phyloP scores from a whole-genome alignment of 1,139 yeast genomes.

The Pichia sp. region DNA sequence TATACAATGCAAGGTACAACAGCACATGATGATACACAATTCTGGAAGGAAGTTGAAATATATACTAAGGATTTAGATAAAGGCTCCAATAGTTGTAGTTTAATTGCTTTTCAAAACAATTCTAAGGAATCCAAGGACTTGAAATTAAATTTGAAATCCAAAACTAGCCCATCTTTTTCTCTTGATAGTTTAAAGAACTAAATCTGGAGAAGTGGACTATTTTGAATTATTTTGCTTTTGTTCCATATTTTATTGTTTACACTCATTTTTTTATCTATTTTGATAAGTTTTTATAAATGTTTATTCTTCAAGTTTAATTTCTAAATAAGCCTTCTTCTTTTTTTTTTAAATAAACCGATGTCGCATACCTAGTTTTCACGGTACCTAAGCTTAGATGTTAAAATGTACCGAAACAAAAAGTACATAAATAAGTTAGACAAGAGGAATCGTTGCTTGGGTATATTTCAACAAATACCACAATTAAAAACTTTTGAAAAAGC shows the following conservation, averaged over 20 bases:
- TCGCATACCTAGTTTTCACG: no score
- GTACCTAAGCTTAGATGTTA: no score
- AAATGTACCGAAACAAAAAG: no score
- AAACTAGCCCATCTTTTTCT: neutral
- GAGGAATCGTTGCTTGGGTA: no score
- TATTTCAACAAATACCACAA: no score
- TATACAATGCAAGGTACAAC: slow-evolving; percentile 5
- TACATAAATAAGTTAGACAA: no score
- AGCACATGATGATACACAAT: slow-evolving; percentile 11
- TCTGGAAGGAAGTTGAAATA: slow-evolving; percentile 28
- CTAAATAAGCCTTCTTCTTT: no score
- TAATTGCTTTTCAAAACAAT: neutral
- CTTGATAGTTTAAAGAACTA: neutral
- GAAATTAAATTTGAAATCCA: neutral
- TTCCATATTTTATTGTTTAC: neutral
- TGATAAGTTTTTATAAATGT: neutral
- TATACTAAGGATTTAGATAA: slow-evolving; percentile 24
- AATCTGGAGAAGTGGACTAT: neutral
- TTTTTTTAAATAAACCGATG: no score
- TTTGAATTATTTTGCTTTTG: neutral
- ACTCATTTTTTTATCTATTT: neutral
- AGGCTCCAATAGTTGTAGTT: slow-evolving; percentile 3
- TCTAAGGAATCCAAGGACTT: neutral
- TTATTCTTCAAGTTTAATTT: neutral
- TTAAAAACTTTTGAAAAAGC: no score